Evolutionary conservation across 257 asterid genomes (phyloP), one percentile per base, ranked within the genome.

Genomic region (Solanum dulcamara): DNA sequence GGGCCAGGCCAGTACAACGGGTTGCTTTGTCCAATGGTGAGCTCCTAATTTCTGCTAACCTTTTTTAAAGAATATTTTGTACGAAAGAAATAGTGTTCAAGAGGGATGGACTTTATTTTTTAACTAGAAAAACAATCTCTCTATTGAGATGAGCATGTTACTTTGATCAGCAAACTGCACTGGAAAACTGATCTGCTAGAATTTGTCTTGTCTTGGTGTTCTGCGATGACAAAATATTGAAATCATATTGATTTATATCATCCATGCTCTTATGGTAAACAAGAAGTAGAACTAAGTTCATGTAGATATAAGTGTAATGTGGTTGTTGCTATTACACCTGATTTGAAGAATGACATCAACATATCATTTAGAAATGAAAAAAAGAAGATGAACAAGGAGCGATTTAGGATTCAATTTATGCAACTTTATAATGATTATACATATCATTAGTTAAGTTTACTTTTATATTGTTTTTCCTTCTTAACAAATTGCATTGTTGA

Each of bases 11-110:
- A 94, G 81, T 81, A 92, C 88, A 38, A 74, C 81, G 84, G 87
- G 62, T 86, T 95, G 87, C 66, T 86, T 80, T 96, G 99, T 85
- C 98, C 99, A 59, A 87, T 7, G 68, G 99, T 96, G 90, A 80
- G 95, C 88, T 26, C 79, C 75, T 79, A 38, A 70, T 70, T 89
- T 72, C 60, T 72, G 30, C 64, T 33, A 20, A 38, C 32, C 44
- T 48, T 86, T 57, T 18, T 7, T 24, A 33, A 64, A 55, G 24
- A 50, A 28, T 53, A n/a, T 50, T 22, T 57, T 46, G 26, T 64
- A 32, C 40, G 38, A 14, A 64, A 17, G 24, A 15, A 24, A 74
- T 26, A 28, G 40, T 77, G 60, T 46, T 77, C 40, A 26, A 26
- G 10, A 77, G 40, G 82, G 26, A 77, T 77, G 60, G 60, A 26